These are phyloP conservation scores for Hanseniaspora hatyaiensis DNA, from an alignment of 805 yeast species.

Conservation along the genomic window DNA sequence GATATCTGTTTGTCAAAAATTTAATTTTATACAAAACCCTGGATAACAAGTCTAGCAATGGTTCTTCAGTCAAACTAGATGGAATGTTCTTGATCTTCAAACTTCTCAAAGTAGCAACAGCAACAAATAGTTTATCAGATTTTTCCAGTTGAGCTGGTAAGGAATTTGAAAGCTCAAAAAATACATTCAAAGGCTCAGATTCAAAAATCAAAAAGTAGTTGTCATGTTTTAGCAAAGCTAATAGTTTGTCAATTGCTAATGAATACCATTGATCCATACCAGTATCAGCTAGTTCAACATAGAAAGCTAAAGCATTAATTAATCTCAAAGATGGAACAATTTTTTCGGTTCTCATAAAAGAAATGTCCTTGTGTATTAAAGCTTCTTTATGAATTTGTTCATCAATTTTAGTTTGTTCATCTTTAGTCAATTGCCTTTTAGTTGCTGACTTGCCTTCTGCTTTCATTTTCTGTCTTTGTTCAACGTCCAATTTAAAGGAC, in stretches of 20 bases:
- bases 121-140: constrained; percentile 42
- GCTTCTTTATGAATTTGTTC: constrained; percentile 56
- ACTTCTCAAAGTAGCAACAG: constrained; percentile 58
- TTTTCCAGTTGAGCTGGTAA: constrained; percentile 41
- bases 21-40: constrained; percentile 67
- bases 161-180: constrained; percentile 43
- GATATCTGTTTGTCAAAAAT: constrained; percentile 58
- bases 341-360: constrained; percentile 31
- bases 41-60: constrained; percentile 43
- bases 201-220: constrained; percentile 34
- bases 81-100: constrained; percentile 38
- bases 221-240: constrained; percentile 35
- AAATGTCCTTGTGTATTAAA: constrained; percentile 40
- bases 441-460: constrained; percentile 27
- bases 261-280: constrained; percentile 65
- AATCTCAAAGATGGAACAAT: constrained; percentile 40
- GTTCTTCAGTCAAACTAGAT: constrained; percentile 38
- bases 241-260: constrained; percentile 41
- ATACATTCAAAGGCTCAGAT: constrained; percentile 37
- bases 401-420: constrained; percentile 54
- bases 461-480: constrained; percentile 62
- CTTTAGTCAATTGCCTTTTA: constrained; percentile 55
- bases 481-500: constrained; percentile 80
- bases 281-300: constrained; percentile 45
- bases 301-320: constrained; percentile 41